Percentiles rank a stretch among this genome's conserved stretches.
These are phyloP conservation scores for Epichloe gansuensis DNA, from an alignment of 2,329 filamentous ascomycete species.

Conservation along the genomic window DNA sequence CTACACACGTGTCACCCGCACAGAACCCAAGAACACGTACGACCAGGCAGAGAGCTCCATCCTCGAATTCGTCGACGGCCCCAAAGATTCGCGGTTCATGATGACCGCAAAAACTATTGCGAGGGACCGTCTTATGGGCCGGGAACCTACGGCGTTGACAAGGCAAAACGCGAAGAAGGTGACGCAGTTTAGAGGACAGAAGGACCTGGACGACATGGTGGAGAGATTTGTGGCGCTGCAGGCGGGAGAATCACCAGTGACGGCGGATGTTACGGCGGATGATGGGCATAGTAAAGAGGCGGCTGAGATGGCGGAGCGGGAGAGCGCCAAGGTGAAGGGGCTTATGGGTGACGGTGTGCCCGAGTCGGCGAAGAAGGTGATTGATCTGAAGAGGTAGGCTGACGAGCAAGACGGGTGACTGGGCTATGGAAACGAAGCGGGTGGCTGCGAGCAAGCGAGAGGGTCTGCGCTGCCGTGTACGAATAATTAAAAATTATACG, in stretches of 20 bases:
- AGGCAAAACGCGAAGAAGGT: conserved; percentile 72
- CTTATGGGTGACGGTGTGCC: conserved; percentile 20
- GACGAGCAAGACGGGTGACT: neutral
- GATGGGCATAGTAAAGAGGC: conserved; percentile 11
- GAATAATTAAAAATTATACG: neutral
- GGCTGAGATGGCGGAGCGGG: conserved; percentile 13
- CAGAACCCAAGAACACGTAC: conserved; percentile 70
- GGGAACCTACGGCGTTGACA: conserved; percentile 58
- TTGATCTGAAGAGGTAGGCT: conserved; percentile 1
- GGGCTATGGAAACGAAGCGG: neutral
- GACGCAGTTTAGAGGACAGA: conserved; percentile 61
- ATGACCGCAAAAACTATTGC: conserved; percentile 82
- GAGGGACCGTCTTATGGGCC: conserved; percentile 42
- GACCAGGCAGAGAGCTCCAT: conserved; percentile 87
- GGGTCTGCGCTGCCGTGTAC: neutral
- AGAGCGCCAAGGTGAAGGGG: conserved; percentile 20
- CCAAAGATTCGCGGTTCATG: conserved; percentile 86
- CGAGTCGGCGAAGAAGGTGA: conserved; percentile 11
- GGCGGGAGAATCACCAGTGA: conserved; percentile 3
- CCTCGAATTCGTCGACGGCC: conserved; percentile 88
- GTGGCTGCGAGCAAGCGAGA: neutral
- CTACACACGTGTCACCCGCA: conserved; percentile 88
- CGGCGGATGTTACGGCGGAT: conserved; percentile 3
- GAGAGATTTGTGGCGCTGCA: conserved; percentile 23
- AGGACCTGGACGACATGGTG: conserved; percentile 56